Base-by-base conservation (phyloP, 75 land plant species). In the Pinus taeda region DNA sequence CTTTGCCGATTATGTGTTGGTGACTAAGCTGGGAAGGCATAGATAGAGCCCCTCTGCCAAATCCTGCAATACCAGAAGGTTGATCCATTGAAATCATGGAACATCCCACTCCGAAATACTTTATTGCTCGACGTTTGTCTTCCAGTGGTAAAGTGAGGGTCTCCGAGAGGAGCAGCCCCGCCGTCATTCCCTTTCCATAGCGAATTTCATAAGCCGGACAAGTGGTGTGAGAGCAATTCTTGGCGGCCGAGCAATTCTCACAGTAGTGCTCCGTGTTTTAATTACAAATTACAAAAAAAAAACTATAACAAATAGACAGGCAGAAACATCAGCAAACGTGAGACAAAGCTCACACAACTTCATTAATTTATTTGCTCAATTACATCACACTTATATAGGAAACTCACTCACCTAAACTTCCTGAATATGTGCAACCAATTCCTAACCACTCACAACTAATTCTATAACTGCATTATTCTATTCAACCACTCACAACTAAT, bases 131-230 rank as follows among this genome's bases (percentile, higher is more conserved):
- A 14, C 45, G 4, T 1, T 3, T 4, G 42, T 39, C 42, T 39
- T 39, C 42, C 4, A 39, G 5, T 6, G 76, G 67, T 2, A 89
- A 22, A 37, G 73, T 18, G 0, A 89, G 76, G 3, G 85, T 86
- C 72, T 89, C 91, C 22, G 79, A 69, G 15, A 89, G 73, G 3
- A 79, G 49, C 8, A 89, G 4, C 1, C 91, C 88, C 14, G 75
- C 86, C 14, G 92, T 90, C 78, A 79, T 73, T 22, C 89, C 92
- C 20, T 80, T 81, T 36, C 89, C 89, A 79, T 86, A 90, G 61
- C 81, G 20, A n/a, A 90, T 22, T 1, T 70, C 7, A 60, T 89
- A 89, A 24, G 84, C 78, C 2, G 88, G 91, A 57, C 91, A 89
- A 58, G 79, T 60, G 24, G 75, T 71, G 5, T 39, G 42, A 29